Evolutionary conservation across 1,139 yeast genomes (phyloP), one percentile per base, ranked within the genome.

Genomic region (Geotrichum australiense): DNA sequence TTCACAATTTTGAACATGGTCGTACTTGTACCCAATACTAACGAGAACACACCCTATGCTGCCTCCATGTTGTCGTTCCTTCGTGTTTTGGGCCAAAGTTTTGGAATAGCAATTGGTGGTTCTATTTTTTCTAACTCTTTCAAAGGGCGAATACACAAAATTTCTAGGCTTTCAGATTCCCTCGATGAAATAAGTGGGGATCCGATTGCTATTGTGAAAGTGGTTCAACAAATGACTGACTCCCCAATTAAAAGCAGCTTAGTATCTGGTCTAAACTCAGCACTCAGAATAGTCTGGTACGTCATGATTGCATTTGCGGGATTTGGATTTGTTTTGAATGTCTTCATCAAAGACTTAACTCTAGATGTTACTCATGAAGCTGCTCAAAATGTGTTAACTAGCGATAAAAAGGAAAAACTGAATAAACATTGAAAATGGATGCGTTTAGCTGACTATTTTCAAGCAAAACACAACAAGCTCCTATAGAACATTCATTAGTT

Each of bases 101-200:
- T 76, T 27, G 74, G 76, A 10, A 66, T 70, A n/a, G 65, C 70
- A 7, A 50, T 76, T 15, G 71, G 73, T 1, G 79, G 76, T 46
- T 59, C 74, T 11, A 63, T 77, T 18, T 71, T 71, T 50, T 59
- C 68, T 15, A 54, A 57, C 15, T 50, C 53, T 31, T 42, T 58
- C 29, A 47, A 44, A 5, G 14, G 37, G 16, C 41, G 50, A 10
- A 36, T 53, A 14, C 25, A 38, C 1, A 32, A 29, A 7, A 26
- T 39, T 21, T 47, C 50, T 3, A 37, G 43, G 8, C n/a, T 20
- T 16, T 19, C 26, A 12, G 27, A 32, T 5, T 16, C 23, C 19
- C 42, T 45, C 14, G 46, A 42, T 5, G 32, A 41, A 4, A 23
- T 29, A 12, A 39, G 48, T 8, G 40, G 49, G 22, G 49, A 53